Evolutionary conservation across 1,284 basidiomycete species (phyloP), one percentile per base, ranked within the genome.

Genomic region (Sutorius eximius): DNA sequence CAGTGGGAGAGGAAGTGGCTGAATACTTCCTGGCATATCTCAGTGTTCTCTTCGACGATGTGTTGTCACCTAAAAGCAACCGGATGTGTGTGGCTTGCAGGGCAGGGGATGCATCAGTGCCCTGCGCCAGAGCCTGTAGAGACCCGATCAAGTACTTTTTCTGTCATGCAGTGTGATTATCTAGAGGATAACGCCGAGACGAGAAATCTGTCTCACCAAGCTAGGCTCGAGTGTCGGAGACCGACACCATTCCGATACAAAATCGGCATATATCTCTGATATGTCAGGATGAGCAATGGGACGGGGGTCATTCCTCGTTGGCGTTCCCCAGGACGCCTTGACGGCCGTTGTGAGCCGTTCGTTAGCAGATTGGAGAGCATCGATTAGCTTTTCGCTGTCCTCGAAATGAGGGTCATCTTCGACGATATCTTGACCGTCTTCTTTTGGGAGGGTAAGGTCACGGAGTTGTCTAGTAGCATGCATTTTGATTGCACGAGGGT

Each of bases 281-380:
- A 83, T 70, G 18, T 64, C 72, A 46, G 77, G 73, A 15, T 61
- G 58, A 29, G 59, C 52, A 40, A 51, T 52, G 16, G 43, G 29
- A 33, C 9, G 32, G n/a, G n/a, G 59, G 53, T 47, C 66, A n/a
- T 12, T 36, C 45, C 45, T 47, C 22, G 9, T 38, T 12, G 45
- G 24, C 11, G 20, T 30, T 37, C 15, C 20, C 41, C 13, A 60
- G 29, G 69, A 61, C 20, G 52, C 40, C 47, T 53, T 61, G 44
- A 76, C 68, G 27, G 70, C 69, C 22, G 57, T 61, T 13, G 74
- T 50, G 54, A 89, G 73, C 56, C 75, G 78, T 59, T 86, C 83
- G 62, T 86, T 88, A 9, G 87, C 85, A 11, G 56, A 61, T 57
- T 75, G 75, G 34, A 90, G 67, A 15, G 74, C 80, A 18, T 86